A percentile compares a stretch with the other conserved stretches of the same genome.
Conservation (phyloP, 345 rosid genomes). For the Gossypium rotundifolium region DNA sequence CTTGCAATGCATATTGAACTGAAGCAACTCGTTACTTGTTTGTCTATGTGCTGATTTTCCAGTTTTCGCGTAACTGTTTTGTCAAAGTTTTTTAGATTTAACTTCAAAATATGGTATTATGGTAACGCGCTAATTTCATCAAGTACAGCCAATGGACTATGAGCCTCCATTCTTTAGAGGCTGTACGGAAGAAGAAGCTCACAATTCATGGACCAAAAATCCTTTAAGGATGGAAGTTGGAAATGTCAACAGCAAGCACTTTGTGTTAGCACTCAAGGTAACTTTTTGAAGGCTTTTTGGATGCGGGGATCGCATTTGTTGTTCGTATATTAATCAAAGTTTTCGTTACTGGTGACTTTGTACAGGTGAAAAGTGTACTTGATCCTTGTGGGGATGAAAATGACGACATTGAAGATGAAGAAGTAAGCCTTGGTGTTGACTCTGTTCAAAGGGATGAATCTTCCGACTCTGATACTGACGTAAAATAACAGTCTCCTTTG, state of each 20-base stretch:
- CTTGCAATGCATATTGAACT: constrained; percentile 6
- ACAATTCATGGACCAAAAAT: constrained; percentile 70
- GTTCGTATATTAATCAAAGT: neutral
- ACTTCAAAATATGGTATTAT: neutral
- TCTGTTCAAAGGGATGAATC: constrained; percentile 49
- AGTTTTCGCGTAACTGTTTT: neutral
- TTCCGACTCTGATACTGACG: constrained; percentile 88
- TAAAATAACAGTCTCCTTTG: constrained; percentile 20
- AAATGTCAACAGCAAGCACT: constrained; percentile 93
- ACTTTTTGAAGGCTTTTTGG: constrained; percentile 13
- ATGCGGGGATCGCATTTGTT: constrained; percentile 5
- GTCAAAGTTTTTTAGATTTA: neutral
- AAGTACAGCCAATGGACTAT: constrained; percentile 73
- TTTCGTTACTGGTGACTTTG: constrained; percentile 12
- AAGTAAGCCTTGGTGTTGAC: constrained; percentile 57
- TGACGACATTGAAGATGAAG: constrained; percentile 65
- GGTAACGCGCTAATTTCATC: constrained; percentile 5
- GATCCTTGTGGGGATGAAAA: constrained; percentile 96
- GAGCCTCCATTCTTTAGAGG: constrained; percentile 96
- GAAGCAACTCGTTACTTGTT: neutral
- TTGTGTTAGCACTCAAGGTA: constrained; percentile 80
- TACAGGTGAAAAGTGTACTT: constrained; percentile 92
- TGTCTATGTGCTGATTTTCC: neutral
- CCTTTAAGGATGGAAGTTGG: constrained; percentile 97
- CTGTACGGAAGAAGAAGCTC: constrained; percentile 79